A percentile compares a stretch with the other conserved stretches of the same genome.
Evolutionary conservation across 2,329 filamentous ascomycete species (phyloP).

Genomic region (Trichoderma koningii): DNA sequence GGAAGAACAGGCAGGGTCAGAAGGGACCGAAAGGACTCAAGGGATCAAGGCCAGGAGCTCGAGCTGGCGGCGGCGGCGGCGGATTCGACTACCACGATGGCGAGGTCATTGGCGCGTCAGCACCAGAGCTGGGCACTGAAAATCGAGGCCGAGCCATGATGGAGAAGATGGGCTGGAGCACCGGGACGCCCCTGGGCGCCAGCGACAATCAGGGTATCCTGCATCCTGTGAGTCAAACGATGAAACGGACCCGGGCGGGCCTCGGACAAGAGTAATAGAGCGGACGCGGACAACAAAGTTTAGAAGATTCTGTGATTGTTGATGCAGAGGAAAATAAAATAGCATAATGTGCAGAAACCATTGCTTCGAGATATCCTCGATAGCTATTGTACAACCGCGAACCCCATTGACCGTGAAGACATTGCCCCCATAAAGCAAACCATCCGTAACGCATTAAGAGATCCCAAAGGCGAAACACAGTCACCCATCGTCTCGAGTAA

Average conservation of each 20-base stretch:
- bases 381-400: slow-evolving; percentile 72
- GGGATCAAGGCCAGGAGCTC: slow-evolving; percentile 31
- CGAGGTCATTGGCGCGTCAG: slow-evolving; percentile 81
- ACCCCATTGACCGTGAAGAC: slow-evolving; percentile 71
- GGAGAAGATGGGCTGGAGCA: slow-evolving; percentile 97
- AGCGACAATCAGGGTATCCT: slow-evolving; percentile 84
- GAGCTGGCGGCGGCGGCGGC: slow-evolving; percentile 31
- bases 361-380: slow-evolving; percentile 64
- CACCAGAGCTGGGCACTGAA: slow-evolving; percentile 77
- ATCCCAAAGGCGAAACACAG: slow-evolving; percentile 48
- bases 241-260: slow-evolving; percentile 84
- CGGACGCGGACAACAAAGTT: slow-evolving; percentile 37
- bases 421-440: slow-evolving; percentile 67
- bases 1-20: no score
- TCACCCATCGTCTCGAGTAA: slow-evolving; percentile 53
- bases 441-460: slow-evolving; percentile 76
- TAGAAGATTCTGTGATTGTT: slow-evolving; percentile 22
- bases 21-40: no score
- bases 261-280: slow-evolving; percentile 48
- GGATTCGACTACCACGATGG: slow-evolving; percentile 69
- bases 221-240: slow-evolving; percentile 79
- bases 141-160: slow-evolving; percentile 87
- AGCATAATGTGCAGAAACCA: slow-evolving; percentile 62
- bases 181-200: slow-evolving; percentile 80
- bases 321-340: slow-evolving; percentile 27